Evolutionary conservation across 164 flowering plant species (phyloP), one percentile per base, ranked within the genome.

Genomic region (Euptelea pleiosperma): DNA sequence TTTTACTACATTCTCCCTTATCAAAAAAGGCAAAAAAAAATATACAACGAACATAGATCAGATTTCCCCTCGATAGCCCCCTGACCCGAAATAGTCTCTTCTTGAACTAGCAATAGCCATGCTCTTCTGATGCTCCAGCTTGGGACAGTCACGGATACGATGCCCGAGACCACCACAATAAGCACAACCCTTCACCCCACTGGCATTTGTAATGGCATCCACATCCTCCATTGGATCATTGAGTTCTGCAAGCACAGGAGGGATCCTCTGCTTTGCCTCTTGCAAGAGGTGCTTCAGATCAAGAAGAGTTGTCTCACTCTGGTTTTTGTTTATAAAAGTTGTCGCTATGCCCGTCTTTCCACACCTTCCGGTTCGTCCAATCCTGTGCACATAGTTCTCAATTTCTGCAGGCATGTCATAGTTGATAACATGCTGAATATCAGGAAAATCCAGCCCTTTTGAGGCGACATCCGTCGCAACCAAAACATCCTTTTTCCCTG

Each of bases 391-490:
- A 55, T 93, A 93, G 59, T 89, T 93, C 52, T 93, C 97, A 30
- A 93, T 89, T 66, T 93, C 98, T 30, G 94, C 94, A 9, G 96
- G 98, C 98, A 93, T 89, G 66, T 93, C 97, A 47, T 87, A 90
- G 66, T 92, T 92, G 47, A 92, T 84, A 0, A 92, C 97, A 70
- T 89, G 96, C 52, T 89, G 91, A 36, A 90, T 87, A 57, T 92
- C 98, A 15, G 98, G 96, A 67, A 92, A 92, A 68, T 92, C 98
- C 68, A 92, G 57, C 16, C 96, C 98, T 71, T 92, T 92, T 2
- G 98, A 92, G 19, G 98, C 98, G n/a, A 92, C 96, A 74, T 92
- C 96, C 2, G 98, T 92, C 3, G 97, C 98, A 57, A 92, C 98
- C 66, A 92, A 68, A 34, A 92, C 97, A 55, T 92, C 98, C 63